Base-by-base conservation (phyloP, 371 early-diverging fungal genomes). In the Mucor indicus region DNA sequence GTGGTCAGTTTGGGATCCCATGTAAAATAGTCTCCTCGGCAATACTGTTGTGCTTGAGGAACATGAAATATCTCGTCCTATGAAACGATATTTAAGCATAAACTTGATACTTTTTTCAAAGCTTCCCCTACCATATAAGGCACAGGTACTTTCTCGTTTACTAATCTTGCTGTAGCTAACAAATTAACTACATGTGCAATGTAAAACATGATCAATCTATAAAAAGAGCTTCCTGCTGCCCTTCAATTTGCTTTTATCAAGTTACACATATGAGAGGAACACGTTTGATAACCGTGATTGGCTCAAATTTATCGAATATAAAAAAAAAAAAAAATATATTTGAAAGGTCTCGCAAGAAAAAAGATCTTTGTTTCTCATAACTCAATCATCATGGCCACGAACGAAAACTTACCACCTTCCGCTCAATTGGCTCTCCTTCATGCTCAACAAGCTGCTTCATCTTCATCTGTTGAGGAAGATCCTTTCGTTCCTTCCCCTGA, bases 1-100 rank as follows among this genome's bases (percentile, higher is more conserved):
- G 98, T 98, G 4, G 98, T 98, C 24, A 98, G 62, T 66, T 94
- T 98, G 21, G 87, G 87, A 62, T 98, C 92, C 89, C 94, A 96
- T 8, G 57, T 59, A 38, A 41, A 48, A 53, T 77, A 96, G 44
- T 81, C 64, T 12, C 86, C 88, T 2, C 50, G 40, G 54, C 95
- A 94, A 67, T 93, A 98, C 5, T 63, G 75, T 56, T 91, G 91
- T 10, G 95, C 93, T 64, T 96, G 96, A 16, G 88, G 88, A 21
- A 93, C 64, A 62, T 98, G 98, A 75, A 96, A 98, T 24, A 87
- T 77, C 72, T 98, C 98, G 68, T 96, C 96, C 96, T 87, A 55
- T 37, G 16, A 41, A 37, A 48, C 30, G 12, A 20, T 27, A 12
- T 23, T 16, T 25, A 20, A 27, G 9, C 12, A 22, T 38, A 24